Base-by-base conservation (phyloP, 257 asterid genomes). In the Solanum boliviense region DNA sequence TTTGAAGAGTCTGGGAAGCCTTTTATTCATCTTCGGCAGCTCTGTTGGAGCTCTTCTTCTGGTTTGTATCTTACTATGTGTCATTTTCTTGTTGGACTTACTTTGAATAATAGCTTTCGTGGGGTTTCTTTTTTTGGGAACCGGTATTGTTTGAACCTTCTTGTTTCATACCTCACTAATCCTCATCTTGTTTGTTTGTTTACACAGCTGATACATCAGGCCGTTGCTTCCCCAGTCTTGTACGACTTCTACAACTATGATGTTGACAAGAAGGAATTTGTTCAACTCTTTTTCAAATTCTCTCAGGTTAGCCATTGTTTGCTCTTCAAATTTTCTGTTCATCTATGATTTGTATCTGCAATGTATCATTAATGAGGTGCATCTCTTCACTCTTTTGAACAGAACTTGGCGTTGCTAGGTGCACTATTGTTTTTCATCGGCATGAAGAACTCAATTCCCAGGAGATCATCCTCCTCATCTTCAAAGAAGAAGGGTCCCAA, bases 211-310 rank as follows among this genome's bases (percentile, higher is more conserved):
- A 35, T 97, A 91, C 98, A 95, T 88, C 99, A 97, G 92, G 94
- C 94, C 67, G 38, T 97, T 68, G 46, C 93, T 38, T 87, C 96
- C 9, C 98, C 99, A 31, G 90, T 97, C 91, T 87, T 96, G 90
- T 97, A 91, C 12, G 99, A 97, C 91, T 97, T 97, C 93, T 97
- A 97, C 94, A 97, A 97, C 92, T 94, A 94, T n/a, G 99, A 94
- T 11, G 95, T 92, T 73, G 97, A 94, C 90, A 92, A 90, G 90
- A 94, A 94, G 88, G 99, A 94, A 84, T 96, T 93, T 65, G 85
- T 88, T 87, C 94, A 92, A 86, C 96, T 94, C 48, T 94, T 95
- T 91, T 82, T 89, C 89, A 95, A 97, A 91, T 97, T 97, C 58
- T 86, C 98, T 13, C 96, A 96, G 99, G 99, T 96, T 18, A 65